Evolutionary conservation across 331 rosid genomes (phyloP).

Genomic region (Rosa hybrid): DNA sequence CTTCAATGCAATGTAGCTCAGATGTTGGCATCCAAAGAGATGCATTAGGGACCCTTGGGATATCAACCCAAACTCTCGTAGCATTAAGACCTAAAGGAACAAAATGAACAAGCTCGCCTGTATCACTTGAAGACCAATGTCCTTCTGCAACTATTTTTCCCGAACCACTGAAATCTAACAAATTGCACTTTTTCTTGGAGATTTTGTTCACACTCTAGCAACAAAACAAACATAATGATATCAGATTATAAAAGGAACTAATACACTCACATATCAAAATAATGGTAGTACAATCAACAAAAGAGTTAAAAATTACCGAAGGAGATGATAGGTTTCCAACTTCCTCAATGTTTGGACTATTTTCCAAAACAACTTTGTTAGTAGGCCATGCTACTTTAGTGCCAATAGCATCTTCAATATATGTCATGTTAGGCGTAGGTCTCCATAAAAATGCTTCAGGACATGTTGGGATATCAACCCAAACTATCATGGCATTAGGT

Average conservation of each 20-base stretch:
- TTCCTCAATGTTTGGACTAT: background rate
- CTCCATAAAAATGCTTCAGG: slow-evolving; percentile 11
- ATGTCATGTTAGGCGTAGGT: background rate
- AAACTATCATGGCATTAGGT: background rate
- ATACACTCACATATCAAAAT: background rate
- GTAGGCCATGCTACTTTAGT: background rate
- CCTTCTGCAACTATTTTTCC: slow-evolving; percentile 9
- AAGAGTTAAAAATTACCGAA: background rate
- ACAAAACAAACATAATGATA: background rate
- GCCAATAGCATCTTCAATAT: background rate
- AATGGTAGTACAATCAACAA: background rate
- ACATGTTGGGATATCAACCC: background rate
- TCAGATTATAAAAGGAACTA: too few relatives aligned
- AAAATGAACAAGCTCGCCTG: background rate
- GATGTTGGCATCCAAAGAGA: slow-evolving; percentile 10
- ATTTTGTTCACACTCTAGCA: background rate
- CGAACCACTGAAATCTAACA: background rate
- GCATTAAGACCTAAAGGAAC: slow-evolving; percentile 18
- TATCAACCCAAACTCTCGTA: slow-evolving; percentile 9
- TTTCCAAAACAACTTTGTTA: background rate
- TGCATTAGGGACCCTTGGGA: background rate
- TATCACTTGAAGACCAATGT: slow-evolving; percentile 13
- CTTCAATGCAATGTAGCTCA: slow-evolving; percentile 9
- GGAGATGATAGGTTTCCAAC: background rate
- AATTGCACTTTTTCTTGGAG: background rate